Evolutionary conservation across 2,329 filamentous ascomycete species (phyloP).

Genomic region (Cadophora malorum): DNA sequence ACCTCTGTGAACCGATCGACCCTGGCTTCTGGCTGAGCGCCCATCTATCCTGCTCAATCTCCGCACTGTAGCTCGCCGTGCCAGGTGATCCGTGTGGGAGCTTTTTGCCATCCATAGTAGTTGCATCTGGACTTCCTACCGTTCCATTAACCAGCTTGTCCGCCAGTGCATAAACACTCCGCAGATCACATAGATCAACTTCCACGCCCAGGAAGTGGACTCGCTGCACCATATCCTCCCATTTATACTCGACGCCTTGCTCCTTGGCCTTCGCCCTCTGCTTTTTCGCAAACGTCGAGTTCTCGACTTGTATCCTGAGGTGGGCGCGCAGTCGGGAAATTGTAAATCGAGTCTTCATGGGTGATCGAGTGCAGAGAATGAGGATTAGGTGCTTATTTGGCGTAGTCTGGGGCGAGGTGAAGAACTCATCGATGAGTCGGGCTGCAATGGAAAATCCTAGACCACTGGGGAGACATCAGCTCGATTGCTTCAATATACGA

Average conservation of each 20-base stretch:
- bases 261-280: slow-evolving; percentile 56
- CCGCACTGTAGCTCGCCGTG: slow-evolving; percentile 39
- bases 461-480: slow-evolving; percentile 65
- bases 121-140: slow-evolving; percentile 44
- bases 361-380: slow-evolving; percentile 82
- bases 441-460: slow-evolving; percentile 84
- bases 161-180: slow-evolving; percentile 50
- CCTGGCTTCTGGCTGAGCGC: slow-evolving; percentile 55
- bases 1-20: slow-evolving; percentile 56
- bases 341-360: slow-evolving; percentile 76
- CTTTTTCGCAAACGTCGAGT: slow-evolving; percentile 57
- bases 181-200: slow-evolving; percentile 66
- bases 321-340: slow-evolving; percentile 68
- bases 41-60: slow-evolving; percentile 42
- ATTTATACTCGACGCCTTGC: slow-evolving; percentile 56
- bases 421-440: slow-evolving; percentile 89
- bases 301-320: slow-evolving; percentile 54
- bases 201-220: slow-evolving; percentile 65
- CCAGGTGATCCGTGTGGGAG: slow-evolving; percentile 45
- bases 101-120: slow-evolving; percentile 41
- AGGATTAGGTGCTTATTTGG: slow-evolving; percentile 74
- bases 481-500: neutral
- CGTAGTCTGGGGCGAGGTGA: slow-evolving; percentile 69
- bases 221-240: slow-evolving; percentile 53
- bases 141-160: slow-evolving; percentile 44